Conservation (phyloP, 768 basidiomycete species). For the Lentinula aciculospora region DNA sequence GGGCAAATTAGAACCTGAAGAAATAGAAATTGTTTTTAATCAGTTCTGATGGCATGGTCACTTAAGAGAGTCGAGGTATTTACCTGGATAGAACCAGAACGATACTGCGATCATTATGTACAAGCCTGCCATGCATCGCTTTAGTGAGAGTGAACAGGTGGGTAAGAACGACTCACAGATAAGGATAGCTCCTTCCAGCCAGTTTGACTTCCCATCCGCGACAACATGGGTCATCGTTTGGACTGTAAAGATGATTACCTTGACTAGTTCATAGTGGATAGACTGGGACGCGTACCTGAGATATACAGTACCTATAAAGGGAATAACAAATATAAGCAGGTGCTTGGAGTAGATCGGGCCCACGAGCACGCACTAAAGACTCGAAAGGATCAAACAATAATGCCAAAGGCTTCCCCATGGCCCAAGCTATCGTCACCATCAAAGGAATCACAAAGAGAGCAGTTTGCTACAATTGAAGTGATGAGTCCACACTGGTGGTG, state of each 20-base stretch:
- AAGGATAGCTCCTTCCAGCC: constrained; percentile 84
- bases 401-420: constrained; percentile 70
- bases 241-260: constrained; percentile 29
- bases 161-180: constrained; percentile 47
- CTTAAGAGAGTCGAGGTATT: background rate
- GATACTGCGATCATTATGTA: constrained; percentile 69
- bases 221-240: constrained; percentile 83
- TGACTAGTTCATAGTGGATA: background rate
- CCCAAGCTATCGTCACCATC: constrained; percentile 78
- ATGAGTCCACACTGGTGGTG: too few relatives aligned
- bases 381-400: constrained; percentile 88
- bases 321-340: background rate
- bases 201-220: constrained; percentile 85
- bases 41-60: background rate
- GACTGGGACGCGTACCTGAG: constrained; percentile 28
- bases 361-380: constrained; percentile 35
- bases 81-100: constrained; percentile 66
- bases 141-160: background rate
- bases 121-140: constrained; percentile 33
- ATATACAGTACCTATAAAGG: constrained; percentile 36
- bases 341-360: background rate
- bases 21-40: background rate
- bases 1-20: constrained; percentile 3
- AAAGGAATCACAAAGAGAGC: constrained; percentile 68
- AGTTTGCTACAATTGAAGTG: constrained; percentile 48